phyloP scores from a whole-genome alignment of 805 yeast species.

The Limtongozyma cylindracea region DNA sequence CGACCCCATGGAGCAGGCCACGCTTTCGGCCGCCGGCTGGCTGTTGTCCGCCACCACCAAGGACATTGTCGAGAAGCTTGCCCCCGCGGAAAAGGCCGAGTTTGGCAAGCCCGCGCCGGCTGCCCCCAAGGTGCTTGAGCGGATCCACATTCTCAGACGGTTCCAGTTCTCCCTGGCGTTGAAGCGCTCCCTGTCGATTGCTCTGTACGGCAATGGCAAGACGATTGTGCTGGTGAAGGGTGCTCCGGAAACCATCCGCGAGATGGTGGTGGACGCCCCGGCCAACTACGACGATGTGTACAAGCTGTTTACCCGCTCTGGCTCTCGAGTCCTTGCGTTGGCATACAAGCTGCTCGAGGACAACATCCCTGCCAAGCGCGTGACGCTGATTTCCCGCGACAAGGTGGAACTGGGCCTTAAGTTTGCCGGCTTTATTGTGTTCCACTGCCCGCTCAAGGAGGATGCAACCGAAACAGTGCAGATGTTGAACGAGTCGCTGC shows the following conservation, averaged over 20 bases:
- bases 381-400: conserved; percentile 38
- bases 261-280: conserved; percentile 51
- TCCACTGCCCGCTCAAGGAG: conserved; percentile 88
- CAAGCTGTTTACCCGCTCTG: conserved; percentile 81
- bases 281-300: conserved; percentile 59
- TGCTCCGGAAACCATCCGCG: conserved; percentile 88
- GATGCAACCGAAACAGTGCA: conserved; percentile 80
- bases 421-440: conserved; percentile 85
- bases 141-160: conserved; percentile 61
- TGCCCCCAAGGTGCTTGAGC: too few relatives aligned
- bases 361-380: conserved; percentile 18
- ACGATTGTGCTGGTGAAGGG: conserved; percentile 78
- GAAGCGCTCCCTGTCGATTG: conserved; percentile 81
- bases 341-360: conserved; percentile 55
- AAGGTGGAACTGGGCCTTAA: conserved; percentile 46
- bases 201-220: conserved; percentile 19
- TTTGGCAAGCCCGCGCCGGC: too few relatives aligned
- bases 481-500: conserved; percentile 88
- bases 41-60: too few relatives aligned
- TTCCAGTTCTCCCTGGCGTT: conserved; percentile 93
- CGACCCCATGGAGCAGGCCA: conserved; percentile 97
- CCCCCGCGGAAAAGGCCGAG: conserved; percentile 24
- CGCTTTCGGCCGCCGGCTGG: conserved; percentile 76
- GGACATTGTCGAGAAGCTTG: conserved; percentile 63
- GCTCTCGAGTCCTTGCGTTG: conserved; percentile 89